Base-by-base conservation (phyloP, 164 flowering plant species). In the Dillenia turbinata region DNA sequence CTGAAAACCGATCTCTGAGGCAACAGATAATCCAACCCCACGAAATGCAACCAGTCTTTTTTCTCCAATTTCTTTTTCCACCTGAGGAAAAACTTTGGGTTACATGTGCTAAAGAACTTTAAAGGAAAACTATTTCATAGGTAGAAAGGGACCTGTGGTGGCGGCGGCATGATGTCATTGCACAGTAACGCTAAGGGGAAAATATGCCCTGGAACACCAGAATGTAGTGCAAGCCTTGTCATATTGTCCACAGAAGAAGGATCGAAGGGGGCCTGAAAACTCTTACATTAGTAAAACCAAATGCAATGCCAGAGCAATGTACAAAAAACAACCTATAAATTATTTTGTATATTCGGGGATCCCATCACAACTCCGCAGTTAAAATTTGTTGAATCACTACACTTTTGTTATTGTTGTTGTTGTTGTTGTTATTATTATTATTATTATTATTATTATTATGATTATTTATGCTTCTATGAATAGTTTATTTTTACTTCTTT, bases 91-190 rank as follows among this genome's bases (percentile, higher is more conserved):
- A 33, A 44, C 6, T 49, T 51, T 54, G 47, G 13, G 19, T 44
- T 22, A 8, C 19, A 19, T 9, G 17, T 44, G 61, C 47, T 24
- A 19, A 48, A 49, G 13, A 54, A 52, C 54, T 6, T 16, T 6
- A 13, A 49, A 10, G 22, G 44, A 67, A 14, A 50, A 44, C 57
- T 49, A 26, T 33, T 9, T 11, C 9, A 40, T 24, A 45, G 44
- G 58, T 43, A 64, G 54, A 9, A 51, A 59, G 50, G 57, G 62
- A 89, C 98, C 92, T 87, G 77, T 1, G 70, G 66, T 54, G 99
- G 99, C 59, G 99, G 99, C 59, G 97, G 97, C 99, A 94, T 94
- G 68, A 94, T 75, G 66, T 91, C 91, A 70, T 90, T 57, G 70
- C 96, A 85, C 56, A 88, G 56, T 57, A 94, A 52, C 26, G 96